Percentiles rank a stretch among this genome's conserved stretches.
Evolutionary conservation across 192 early-diverging fungal species (phyloP).

Genomic region (Gryganskiella cystojenkinii): DNA sequence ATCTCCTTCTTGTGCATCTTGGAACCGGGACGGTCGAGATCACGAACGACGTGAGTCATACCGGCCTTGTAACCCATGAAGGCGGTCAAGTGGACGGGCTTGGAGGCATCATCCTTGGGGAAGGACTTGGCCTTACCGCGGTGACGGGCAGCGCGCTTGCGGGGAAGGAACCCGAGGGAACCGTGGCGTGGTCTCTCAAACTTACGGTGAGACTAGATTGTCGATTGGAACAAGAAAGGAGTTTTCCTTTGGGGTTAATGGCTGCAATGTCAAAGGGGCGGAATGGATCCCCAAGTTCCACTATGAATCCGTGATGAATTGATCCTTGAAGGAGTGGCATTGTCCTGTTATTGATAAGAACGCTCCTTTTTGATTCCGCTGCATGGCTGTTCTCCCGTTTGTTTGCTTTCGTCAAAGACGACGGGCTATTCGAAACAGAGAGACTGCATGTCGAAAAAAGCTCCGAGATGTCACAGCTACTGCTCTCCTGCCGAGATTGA

Average conservation of each 20-base stretch:
- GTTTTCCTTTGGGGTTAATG: neutral
- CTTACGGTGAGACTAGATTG: conserved; percentile 87
- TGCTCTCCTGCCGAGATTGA: too few relatives aligned
- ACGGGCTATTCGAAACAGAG: too few relatives aligned
- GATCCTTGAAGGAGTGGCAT: too few relatives aligned
- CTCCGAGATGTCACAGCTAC: too few relatives aligned
- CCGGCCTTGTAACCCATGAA: conserved; percentile 99
- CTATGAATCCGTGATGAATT: too few relatives aligned
- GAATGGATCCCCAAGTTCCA: too few relatives aligned
- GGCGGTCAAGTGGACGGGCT: conserved; percentile 98
- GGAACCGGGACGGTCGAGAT: conserved; percentile 98
- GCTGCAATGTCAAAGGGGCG: too few relatives aligned
- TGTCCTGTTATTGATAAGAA: too few relatives aligned
- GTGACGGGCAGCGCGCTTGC: conserved; percentile 93
- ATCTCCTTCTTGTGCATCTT: conserved; percentile 99
- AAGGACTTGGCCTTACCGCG: conserved; percentile 98
- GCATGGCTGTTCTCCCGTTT: too few relatives aligned
- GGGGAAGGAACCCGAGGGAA: conserved; percentile 79
- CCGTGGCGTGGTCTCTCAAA: conserved; percentile 98
- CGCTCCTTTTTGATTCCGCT: too few relatives aligned
- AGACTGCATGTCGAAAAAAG: too few relatives aligned
- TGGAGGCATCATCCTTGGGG: conserved; percentile 96
- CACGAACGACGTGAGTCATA: conserved; percentile 99
- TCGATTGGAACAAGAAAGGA: neutral
- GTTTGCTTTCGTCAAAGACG: too few relatives aligned